phyloP scores from a whole-genome alignment of 2,329 filamentous ascomycete genomes.

The Alternaria infectoria region DNA sequence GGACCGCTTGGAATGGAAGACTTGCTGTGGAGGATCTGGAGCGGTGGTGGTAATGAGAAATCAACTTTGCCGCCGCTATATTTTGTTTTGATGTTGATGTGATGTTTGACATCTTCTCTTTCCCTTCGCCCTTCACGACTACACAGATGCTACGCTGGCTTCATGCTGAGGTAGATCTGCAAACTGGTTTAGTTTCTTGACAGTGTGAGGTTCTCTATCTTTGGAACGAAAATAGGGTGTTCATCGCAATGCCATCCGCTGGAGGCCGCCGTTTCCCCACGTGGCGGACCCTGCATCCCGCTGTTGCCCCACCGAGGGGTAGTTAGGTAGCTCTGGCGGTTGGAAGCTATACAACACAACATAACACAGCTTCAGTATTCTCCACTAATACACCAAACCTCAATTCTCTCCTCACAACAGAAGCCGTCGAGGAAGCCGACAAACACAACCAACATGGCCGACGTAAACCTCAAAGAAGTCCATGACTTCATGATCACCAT shows the following conservation, averaged over 20 bases:
- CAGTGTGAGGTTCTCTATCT: neutral
- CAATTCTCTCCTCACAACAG: neutral
- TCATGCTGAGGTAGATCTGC: neutral
- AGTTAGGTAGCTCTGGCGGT: neutral
- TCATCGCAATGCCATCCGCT: neutral
- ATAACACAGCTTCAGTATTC: neutral
- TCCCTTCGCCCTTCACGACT: neutral
- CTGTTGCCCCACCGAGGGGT: neutral
- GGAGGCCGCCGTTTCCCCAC: neutral
- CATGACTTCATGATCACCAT: constrained; percentile 57
- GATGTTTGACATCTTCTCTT: neutral
- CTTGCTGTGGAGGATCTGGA: constrained; percentile 29
- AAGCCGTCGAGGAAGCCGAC: neutral
- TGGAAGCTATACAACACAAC: neutral
- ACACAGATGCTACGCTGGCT: neutral
- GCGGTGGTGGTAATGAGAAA: constrained; percentile 42
- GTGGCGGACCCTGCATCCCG: neutral
- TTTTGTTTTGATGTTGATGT: constrained; percentile 10
- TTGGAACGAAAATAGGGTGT: neutral
- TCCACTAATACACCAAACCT: neutral
- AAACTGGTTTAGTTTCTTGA: neutral
- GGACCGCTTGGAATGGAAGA: constrained; percentile 35
- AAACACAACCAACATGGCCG: constrained; percentile 32
- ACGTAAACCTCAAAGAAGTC: constrained; percentile 54
- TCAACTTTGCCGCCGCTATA: constrained; percentile 33